Evolutionary conservation across 1,139 yeast species (phyloP), one percentile per base, ranked within the genome.

Genomic region (Insectozyma bohioensis): DNA sequence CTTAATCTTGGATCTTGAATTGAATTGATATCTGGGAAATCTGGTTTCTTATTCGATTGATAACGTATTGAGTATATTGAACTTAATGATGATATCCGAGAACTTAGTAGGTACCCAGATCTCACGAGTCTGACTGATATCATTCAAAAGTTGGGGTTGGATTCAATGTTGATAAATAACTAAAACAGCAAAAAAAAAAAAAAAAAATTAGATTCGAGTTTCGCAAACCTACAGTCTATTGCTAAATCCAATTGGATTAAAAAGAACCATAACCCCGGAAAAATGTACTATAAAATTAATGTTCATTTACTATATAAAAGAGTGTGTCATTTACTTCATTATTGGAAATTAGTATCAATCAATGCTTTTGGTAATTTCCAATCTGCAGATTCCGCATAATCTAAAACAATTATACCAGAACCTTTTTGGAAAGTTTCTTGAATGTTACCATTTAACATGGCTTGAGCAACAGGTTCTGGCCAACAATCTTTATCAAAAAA

Each of bases 401-500:
- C 94, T 52, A 83, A 61, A 20, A 85, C 77, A 34, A 83, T 63
- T 26, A 87, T 79, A 39, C 77, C 79, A 33, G 63, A 57, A 24
- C 80, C 82, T 45, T 63, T 71, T 20, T 63, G 69, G 48, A 81
- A 72, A 14, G 62, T 52, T n/a, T 70, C 66, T 28, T 68, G 64
- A 37, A 82, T 61, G n/a, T 69, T 63, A 26, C 70, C 64, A 30
- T 62, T 51, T 15, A 61, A 51, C 61, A 80, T 63, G 20, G 78
- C 78, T 36, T 67, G 59, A 20, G 88, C 77, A 39, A 83, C 76
- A 45, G 73, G 70, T 40, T 74, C 69, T 1, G 94, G 94, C 95
- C 94, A 85, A 54, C 87, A 82, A 35, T 65, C 72, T 33, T 72
- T 77, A 57, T 81, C 78, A 55, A 79, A 80, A 56, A 83, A 80